These are phyloP conservation scores for Kondoa subrosea DNA, from an alignment of 768 basidiomycete genomes.

Conservation along the genomic window DNA sequence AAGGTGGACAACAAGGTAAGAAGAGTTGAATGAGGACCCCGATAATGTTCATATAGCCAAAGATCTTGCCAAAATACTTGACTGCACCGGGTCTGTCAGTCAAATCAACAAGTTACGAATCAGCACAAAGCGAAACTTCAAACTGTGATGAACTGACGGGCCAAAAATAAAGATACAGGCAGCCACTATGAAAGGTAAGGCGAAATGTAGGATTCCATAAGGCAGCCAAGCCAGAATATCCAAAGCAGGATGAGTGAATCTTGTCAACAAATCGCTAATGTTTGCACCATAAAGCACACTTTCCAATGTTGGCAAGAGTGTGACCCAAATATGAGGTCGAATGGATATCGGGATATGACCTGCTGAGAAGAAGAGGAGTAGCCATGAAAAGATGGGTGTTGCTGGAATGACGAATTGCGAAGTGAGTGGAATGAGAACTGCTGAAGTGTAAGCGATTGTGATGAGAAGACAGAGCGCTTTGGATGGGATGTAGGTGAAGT, in stretches of 20 bases:
- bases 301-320: constrained; percentile 83
- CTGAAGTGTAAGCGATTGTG: constrained; percentile 37
- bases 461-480: constrained; percentile 41
- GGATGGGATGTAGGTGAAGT: constrained; percentile 17
- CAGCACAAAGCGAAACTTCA: neutral
- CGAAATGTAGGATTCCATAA: constrained; percentile 87
- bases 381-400: constrained; percentile 66
- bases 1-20: constrained; percentile 79
- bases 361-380: constrained; percentile 70
- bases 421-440: constrained; percentile 64
- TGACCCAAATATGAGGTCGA: constrained; percentile 73
- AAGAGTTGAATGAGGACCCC: constrained; percentile 78
- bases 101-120: neutral
- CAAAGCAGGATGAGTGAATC: constrained; percentile 78
- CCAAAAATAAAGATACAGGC: constrained; percentile 79
- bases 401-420: constrained; percentile 47
- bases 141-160: constrained; percentile 35
- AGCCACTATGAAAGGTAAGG: constrained; percentile 68
- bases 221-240: constrained; percentile 92
- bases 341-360: constrained; percentile 55
- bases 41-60: constrained; percentile 80
- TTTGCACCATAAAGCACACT: constrained; percentile 92
- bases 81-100: constrained; percentile 41
- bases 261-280: constrained; percentile 88
- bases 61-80: constrained; percentile 65